Base-by-base conservation (phyloP, 1,139 yeast species). In the Blastobotrys apis region DNA sequence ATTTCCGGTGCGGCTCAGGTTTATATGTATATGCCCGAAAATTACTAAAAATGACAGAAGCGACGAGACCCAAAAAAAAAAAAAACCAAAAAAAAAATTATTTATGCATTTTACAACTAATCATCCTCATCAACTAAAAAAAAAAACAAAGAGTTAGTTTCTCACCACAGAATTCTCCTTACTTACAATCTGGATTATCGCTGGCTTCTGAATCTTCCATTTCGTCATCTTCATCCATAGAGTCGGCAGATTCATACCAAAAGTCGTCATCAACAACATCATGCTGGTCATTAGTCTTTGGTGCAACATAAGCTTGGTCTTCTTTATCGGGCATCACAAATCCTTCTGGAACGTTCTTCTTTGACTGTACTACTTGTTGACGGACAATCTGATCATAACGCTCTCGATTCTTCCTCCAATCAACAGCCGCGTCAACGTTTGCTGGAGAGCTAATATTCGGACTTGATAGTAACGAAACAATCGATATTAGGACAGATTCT, bases 381-480 rank as follows among this genome's bases (percentile, higher is more conserved):
- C 75, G 73, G 5, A 90, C 95, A 62, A 84, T 80, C 63, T 78
- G 80, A 62, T 80, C 80, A 67, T 87, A 92, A 45, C 80, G 83
- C 25, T 81, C 88, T 19, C 85, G 82, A 66, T 84, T 80, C 61
- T 86, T 86, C 58, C 94, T 75, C 77, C 87, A 88, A 58, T 86
- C 88, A 22, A 90, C 88, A 20, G 95, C 87, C 8, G 98, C 98
- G 63, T 92, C 97, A 41, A 92, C 92, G 64, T 92, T 92, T 5
- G 98, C 98, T 3, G 98, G 97, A 4, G 95, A 84, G 47, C 81
- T 78, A 43, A 83, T 86, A 66, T 90, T 90, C 44, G 97, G 97
- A 65, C 90, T 97, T 60, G 88, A 95, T 57, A 90, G 74, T 47
- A 90, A 74, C 4, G 96, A 86, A 31, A 90, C 85, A 56, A 90